Percentiles rank a stretch among this genome's conserved stretches.
Evolutionary conservation across 371 early-diverging fungal species (phyloP).

Genomic region (Coemansia sp.): DNA sequence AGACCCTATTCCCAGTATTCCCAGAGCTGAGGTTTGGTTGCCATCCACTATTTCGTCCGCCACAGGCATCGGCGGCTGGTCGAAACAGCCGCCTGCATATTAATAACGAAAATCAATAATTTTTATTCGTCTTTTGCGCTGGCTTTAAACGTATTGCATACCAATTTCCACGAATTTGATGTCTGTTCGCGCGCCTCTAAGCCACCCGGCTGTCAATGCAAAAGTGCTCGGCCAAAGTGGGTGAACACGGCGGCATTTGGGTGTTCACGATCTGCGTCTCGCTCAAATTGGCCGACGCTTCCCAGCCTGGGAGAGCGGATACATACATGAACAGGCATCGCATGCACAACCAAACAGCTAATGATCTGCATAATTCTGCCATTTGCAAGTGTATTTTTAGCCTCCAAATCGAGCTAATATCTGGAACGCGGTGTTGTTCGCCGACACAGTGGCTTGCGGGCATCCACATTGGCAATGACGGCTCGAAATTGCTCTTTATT

Average conservation of each 20-base stretch:
- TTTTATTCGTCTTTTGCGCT: no score
- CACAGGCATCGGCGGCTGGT: no score
- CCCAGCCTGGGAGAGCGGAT: background rate
- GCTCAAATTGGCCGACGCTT: background rate
- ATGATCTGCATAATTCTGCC: no score
- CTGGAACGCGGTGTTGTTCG: no score
- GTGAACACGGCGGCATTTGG: no score
- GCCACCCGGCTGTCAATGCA: background rate
- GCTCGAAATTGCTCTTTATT: constrained; percentile 2
- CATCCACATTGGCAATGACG: no score
- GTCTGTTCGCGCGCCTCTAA: background rate
- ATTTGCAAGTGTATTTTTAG: no score
- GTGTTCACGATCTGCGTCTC: background rate
- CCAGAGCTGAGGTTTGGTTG: no score
- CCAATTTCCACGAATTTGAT: constrained; percentile 1
- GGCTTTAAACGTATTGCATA: constrained; percentile 1
- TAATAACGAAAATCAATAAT: background rate
- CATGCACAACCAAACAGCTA: background rate
- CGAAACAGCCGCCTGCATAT: background rate
- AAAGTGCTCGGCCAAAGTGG: background rate
- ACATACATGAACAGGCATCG: background rate
- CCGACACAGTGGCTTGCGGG: no score
- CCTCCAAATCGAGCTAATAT: no score
- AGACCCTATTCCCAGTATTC: background rate
- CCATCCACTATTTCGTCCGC: background rate